Conservation (phyloP, 352 stramenopile species). For the Globisporangium yorkense region DNA sequence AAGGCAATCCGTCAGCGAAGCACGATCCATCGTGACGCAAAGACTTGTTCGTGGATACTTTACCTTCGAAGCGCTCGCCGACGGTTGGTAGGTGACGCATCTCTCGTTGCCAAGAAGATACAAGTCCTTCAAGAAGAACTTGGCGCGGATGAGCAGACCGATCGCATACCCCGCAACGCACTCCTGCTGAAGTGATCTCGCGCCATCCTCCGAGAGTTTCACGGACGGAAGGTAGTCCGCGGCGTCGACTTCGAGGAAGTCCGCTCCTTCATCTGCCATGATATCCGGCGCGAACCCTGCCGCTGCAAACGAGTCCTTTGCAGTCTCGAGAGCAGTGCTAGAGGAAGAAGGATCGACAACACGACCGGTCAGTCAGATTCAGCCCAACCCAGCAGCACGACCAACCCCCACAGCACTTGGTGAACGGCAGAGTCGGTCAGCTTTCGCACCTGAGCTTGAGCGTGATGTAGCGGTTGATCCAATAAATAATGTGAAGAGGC, state of each 20-base stretch:
- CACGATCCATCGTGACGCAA: neutral
- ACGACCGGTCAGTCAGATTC: neutral
- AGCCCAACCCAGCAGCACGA: neutral
- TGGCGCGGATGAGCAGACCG: conserved; percentile 61
- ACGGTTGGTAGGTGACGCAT: conserved; percentile 73
- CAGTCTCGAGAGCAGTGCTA: conserved; percentile 48
- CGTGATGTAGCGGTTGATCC: conserved; percentile 76
- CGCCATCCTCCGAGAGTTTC: conserved; percentile 7
- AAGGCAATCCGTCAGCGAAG: neutral
- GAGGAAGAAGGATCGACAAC: neutral
- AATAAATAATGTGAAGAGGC: conserved; percentile 83
- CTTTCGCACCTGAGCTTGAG: conserved; percentile 71
- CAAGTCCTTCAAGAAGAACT: conserved; percentile 65
- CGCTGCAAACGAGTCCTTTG: conserved; percentile 43
- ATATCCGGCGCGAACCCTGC: conserved; percentile 27
- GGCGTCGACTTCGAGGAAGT: conserved; percentile 39
- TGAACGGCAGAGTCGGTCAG: no score
- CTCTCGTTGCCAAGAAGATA: conserved; percentile 73
- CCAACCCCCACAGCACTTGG: neutral
- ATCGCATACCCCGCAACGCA: conserved; percentile 49
- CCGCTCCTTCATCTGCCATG: conserved; percentile 40
- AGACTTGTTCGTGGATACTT: neutral
- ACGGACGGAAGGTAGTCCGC: conserved; percentile 19
- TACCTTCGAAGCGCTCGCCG: conserved; percentile 34
- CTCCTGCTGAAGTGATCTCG: conserved; percentile 13